These are phyloP conservation scores for Penicillium brevicompactum DNA, from an alignment of 2,329 filamentous ascomycete genomes.

Conservation along the genomic window DNA sequence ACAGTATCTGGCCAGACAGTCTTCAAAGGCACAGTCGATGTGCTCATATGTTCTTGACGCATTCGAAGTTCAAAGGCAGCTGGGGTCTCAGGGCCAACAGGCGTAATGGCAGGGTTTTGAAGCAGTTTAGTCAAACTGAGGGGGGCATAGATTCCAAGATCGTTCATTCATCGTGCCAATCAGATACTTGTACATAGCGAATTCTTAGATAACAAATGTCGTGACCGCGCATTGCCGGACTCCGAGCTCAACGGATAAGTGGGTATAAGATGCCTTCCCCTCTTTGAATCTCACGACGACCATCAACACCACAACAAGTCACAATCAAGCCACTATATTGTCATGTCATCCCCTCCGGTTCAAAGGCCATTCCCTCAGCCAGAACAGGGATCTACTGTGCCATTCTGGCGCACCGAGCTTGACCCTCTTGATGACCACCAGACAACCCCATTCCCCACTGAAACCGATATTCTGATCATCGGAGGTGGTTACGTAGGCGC, in stretches of 20 bases:
- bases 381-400: slow-evolving; percentile 2
- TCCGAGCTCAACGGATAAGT: neutral
- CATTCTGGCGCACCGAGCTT: slow-evolving; percentile 9
- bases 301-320: neutral
- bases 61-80: slow-evolving; percentile 12
- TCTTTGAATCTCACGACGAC: neutral
- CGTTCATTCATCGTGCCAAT: neutral
- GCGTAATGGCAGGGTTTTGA: neutral
- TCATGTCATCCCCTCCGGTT: neutral
- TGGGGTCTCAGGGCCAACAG: neutral
- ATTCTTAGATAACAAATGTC: neutral
- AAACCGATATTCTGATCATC: slow-evolving; percentile 49
- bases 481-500: slow-evolving; percentile 51
- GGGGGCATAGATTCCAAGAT: no score
- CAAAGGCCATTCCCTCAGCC: slow-evolving; percentile 4
- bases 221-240: neutral
- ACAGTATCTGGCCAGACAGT: slow-evolving; percentile 10
- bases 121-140: no score
- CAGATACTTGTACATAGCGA: neutral
- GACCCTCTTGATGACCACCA: slow-evolving; percentile 4
- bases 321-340: neutral
- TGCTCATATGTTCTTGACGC: slow-evolving; percentile 2
- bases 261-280: neutral
- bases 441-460: slow-evolving; percentile 30
- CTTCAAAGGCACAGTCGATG: slow-evolving; percentile 1